These are phyloP conservation scores for Pittosporum tobira DNA, from an alignment of 129 eudicot species.

Conservation along the genomic window DNA sequence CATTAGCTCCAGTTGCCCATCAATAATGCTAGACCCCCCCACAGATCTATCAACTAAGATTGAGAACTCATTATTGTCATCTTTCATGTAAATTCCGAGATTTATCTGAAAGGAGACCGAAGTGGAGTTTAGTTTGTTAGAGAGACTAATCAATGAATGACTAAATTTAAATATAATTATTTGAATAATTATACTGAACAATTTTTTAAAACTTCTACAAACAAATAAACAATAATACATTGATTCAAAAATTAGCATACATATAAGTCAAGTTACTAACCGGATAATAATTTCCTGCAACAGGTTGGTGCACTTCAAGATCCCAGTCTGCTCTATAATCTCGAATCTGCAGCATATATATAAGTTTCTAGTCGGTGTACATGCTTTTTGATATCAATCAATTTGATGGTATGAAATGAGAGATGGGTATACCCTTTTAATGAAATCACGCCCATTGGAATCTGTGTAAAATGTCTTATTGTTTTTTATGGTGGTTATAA, in stretches of 20 bases:
- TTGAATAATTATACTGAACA: too few species aligned
- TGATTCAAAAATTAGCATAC: too few species aligned
- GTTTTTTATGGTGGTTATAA: conserved; percentile 44
- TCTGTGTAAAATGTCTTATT: conserved; percentile 73
- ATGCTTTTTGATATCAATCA: not conserved
- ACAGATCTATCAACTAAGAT: conserved; percentile 88
- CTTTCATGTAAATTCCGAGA: conserved; percentile 85
- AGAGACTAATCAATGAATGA: too few species aligned
- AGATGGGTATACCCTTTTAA: conserved; percentile 47
- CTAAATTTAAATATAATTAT: not conserved
- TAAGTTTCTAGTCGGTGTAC: not conserved
- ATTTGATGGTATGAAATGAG: not conserved
- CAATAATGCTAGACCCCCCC: conserved; percentile 88
- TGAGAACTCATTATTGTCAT: conserved; percentile 62
- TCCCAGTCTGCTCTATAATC: conserved; percentile 91
- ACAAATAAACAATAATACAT: too few species aligned
- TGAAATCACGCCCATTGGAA: conserved; percentile 75
- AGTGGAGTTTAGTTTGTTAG: not conserved
- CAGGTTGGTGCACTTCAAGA: conserved; percentile 87
- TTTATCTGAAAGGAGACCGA: conserved; percentile 51
- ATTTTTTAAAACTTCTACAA: too few species aligned
- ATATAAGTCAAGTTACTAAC: too few species aligned
- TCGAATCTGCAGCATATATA: conserved; percentile 55
- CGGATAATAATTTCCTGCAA: conserved; percentile 97
- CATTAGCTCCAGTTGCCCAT: conserved; percentile 94